A percentile compares a stretch with the other conserved stretches of the same genome.
Conservation (phyloP, 202 grass and related monocot species). For the Schoenoplectus triqueter region DNA sequence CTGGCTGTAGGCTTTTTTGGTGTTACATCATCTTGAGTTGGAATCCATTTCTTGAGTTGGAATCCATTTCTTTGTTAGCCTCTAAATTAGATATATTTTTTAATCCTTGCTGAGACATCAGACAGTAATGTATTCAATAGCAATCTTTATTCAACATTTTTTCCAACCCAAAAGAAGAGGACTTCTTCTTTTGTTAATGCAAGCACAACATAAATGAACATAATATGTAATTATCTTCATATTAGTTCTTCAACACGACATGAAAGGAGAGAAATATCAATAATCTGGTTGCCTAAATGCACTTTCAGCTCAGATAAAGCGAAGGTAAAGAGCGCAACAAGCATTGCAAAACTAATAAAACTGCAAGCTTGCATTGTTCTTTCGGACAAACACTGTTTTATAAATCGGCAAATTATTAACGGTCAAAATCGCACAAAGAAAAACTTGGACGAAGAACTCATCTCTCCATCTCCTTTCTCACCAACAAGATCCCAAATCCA, state of each 20-base stretch:
- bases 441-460: constrained; percentile 48
- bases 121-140: neutral
- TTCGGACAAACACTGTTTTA: constrained; percentile 66
- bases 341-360: constrained; percentile 41
- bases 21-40: neutral
- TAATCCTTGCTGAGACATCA: neutral
- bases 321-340: constrained; percentile 16
- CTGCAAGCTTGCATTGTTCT: constrained; percentile 58
- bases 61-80: neutral
- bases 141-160: neutral
- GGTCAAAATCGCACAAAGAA: constrained; percentile 51
- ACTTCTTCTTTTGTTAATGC: neutral
- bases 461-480: constrained; percentile 8
- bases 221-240: neutral
- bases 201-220: neutral
- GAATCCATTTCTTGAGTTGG: neutral
- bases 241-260: neutral
- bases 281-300: neutral
- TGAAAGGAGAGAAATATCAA: neutral
- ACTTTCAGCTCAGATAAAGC: constrained; percentile 23
- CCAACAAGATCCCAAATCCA: constrained; percentile 32
- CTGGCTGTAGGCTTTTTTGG: neutral
- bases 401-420: constrained; percentile 63
- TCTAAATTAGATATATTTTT: neutral
- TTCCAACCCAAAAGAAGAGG: neutral